These are phyloP conservation scores for Babesia gibsoni DNA, from an alignment of 169 alveolate species.

Conservation along the genomic window DNA sequence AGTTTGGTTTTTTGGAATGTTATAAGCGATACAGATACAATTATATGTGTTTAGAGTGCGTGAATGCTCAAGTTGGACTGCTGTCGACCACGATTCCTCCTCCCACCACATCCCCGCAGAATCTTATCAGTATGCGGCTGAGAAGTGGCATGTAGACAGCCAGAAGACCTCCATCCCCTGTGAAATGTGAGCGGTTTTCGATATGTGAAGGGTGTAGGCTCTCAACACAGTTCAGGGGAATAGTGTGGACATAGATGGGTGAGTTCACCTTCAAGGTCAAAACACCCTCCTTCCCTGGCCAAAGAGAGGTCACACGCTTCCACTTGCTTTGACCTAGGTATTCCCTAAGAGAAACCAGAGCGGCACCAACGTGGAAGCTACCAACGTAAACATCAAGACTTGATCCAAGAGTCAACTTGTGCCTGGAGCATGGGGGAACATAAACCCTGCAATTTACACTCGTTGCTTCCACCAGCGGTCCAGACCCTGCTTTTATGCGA, in stretches of 20 bases:
- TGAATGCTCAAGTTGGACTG: neutral
- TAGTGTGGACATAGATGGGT: constrained; percentile 39
- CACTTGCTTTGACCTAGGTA: neutral
- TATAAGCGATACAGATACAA: neutral
- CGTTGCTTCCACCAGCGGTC: neutral
- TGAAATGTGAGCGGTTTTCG: neutral
- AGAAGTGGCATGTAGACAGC: constrained; percentile 14
- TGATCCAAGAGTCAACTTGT: constrained; percentile 37
- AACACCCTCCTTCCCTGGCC: constrained; percentile 47
- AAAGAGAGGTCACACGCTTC: constrained; percentile 40
- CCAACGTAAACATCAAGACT: constrained; percentile 45
- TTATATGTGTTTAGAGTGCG: neutral
- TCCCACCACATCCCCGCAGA: constrained; percentile 46
- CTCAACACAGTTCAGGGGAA: neutral
- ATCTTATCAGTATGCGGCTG: constrained; percentile 38
- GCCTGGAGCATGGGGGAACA: constrained; percentile 3
- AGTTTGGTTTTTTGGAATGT: neutral
- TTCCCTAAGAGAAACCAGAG: constrained; percentile 6
- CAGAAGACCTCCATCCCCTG: no score
- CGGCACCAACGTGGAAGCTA: constrained; percentile 28
- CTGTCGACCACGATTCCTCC: constrained; percentile 40
- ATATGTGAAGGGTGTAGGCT: neutral
- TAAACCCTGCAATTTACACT: constrained; percentile 7
- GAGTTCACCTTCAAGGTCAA: constrained; percentile 6
- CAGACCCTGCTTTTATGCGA: neutral